Evolutionary conservation across 2,329 filamentous ascomycete genomes (phyloP), one percentile per base, ranked within the genome.

Genomic region (Taxawa tesnikishii): DNA sequence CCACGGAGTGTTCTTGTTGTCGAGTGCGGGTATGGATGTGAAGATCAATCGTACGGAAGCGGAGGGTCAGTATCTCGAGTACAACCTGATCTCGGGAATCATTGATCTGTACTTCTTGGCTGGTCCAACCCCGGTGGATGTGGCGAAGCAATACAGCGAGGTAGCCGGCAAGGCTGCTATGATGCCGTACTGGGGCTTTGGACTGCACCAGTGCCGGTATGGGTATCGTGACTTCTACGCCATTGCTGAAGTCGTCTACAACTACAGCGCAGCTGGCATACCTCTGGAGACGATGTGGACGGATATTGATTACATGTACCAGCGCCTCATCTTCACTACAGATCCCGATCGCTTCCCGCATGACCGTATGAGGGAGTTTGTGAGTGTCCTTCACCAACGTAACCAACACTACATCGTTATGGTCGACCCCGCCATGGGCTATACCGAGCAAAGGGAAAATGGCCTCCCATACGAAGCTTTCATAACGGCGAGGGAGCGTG

Each of bases 81-180:
- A 87, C 58, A 83, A 87, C 51, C 73, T 73, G 1, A 64, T 88
- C 1, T 82, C 83, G 5, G 83, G 83, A 7, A 67, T 87, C 13
- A 50, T 90, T 2, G 83, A 88, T 51, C 49, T 70, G 15, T 69
- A 68, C 50, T 68, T 69, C 48, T 38, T 70, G 36, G 56, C 63
- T 19, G 66, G 66, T 4, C 59, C 59, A 3, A 44, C 55, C n/a
- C 65, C 66, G 3, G 51, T 54, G 7, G 55, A 62, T 7, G 66
- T 65, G 4, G 59, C 62, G 5, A 53, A 56, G 42, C 65, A 68
- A 41, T 69, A 68, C 36, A 57, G 62, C 2, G 60, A 64, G n/a
- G 48, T 67, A 10, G 61, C 60, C 24, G 65, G 65, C 4, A 55
- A 59, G 38, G 56, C 60, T 2, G 59, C 59, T 1, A 60, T 68